These are phyloP conservation scores for Iris macrosiphon DNA, from an alignment of 106 monocot genomes.

Conservation along the genomic window DNA sequence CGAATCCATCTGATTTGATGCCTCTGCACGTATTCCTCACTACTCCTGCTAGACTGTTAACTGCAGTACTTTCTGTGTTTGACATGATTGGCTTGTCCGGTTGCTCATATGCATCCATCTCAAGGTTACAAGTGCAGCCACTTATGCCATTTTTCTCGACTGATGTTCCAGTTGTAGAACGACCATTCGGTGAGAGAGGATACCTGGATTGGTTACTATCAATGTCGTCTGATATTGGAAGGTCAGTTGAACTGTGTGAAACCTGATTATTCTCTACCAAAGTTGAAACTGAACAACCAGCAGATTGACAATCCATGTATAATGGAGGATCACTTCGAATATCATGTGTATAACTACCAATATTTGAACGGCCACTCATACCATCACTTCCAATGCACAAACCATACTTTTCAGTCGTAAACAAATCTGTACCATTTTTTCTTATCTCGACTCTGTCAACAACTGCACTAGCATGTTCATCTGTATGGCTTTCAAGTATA, in stretches of 20 bases:
- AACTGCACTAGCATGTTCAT: not conserved
- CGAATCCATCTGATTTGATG: not conserved
- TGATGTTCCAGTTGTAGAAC: not conserved
- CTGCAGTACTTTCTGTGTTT: not conserved
- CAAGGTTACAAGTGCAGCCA: not conserved
- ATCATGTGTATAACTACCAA: not conserved
- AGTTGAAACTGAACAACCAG: not conserved
- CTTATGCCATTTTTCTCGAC: not conserved
- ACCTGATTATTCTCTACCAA: not conserved
- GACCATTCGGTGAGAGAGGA: not conserved
- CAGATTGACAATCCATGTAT: not conserved
- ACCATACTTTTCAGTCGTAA: not conserved
- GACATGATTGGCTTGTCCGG: not conserved
- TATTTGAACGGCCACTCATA: no score
- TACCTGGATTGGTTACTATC: not conserved
- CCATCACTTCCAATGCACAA: not conserved
- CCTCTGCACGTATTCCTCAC: not conserved
- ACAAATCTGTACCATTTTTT: not conserved
- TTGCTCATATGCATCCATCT: not conserved
- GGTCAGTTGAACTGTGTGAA: no score
- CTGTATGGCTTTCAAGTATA: not conserved
- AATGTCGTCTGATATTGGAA: not conserved
- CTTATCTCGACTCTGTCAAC: not conserved
- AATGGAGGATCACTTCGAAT: not conserved
- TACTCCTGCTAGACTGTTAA: not conserved